Base-by-base conservation (phyloP, 495 filamentous ascomycete genomes). In the Lentithecium fluviatile region DNA sequence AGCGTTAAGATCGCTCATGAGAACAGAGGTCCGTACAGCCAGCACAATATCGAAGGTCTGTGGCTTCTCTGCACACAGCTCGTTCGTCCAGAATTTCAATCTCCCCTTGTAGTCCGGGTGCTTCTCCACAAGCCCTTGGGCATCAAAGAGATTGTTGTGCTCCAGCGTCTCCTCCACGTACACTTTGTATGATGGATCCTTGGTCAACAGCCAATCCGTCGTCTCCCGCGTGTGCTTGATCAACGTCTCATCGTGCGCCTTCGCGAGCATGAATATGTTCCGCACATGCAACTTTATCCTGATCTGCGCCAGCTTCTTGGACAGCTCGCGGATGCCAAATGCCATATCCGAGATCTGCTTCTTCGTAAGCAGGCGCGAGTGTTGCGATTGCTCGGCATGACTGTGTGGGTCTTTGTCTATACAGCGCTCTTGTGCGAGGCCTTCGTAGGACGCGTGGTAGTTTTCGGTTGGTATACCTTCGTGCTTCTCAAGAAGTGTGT, bases 321-420 rank as follows among this genome's bases (percentile, higher is more conserved):
- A 88, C 46, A 98, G 77, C 69, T 96, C 91, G 26, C 94, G 82
- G 55, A 98, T 91, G 21, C 92, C 92, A 83, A 89, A 90, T 0
- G 91, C 91, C 94, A 98, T 96, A 61, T 97, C 94, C 1, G 86
- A 88, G 34, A 98, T 78, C 72, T 98, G 90, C 58, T 85, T 88
- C 74, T 97, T 98, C 1, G 91, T 97, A 62, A 98, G 78, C 32
- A 94, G 81, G 13, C 85, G 71, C 23, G 84, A 87, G 54, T 85
- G 77, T 62, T 70, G 58, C 19, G 36, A 13, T 56, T 55, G 26
- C 4, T 58, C 50, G 20, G 32, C 38, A 12, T 51, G 26, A 25
- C 40, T 38, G 15, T 46, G 21, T 5, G 53, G 49, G 50, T 56
- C 65, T 55, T 78, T 78, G 50, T 77, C 75, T 23, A 77, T 65